phyloP scores from a whole-genome alignment of 2,329 filamentous ascomycete genomes.

The Neopestalotiopsis clavispora region DNA sequence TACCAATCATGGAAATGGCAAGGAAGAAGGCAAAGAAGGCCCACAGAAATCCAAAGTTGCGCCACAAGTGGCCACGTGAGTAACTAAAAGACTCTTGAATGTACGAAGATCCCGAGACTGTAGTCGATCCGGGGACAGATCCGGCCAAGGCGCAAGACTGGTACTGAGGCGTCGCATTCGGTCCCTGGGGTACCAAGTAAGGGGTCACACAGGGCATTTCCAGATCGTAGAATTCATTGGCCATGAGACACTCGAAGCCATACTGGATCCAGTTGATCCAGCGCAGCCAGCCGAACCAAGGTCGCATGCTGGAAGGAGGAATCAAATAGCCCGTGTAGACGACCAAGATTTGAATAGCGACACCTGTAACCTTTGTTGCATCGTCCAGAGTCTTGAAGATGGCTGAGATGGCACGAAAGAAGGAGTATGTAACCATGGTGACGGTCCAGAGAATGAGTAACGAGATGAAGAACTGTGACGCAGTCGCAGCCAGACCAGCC shows the following conservation, averaged over 20 bases:
- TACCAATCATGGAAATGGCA: slow-evolving; percentile 41
- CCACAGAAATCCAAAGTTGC: slow-evolving; percentile 58
- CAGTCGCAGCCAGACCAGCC: slow-evolving; percentile 57
- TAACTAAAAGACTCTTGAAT: slow-evolving; percentile 62
- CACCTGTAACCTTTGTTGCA: slow-evolving; percentile 36
- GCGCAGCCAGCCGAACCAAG: slow-evolving; percentile 59
- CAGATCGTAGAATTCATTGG: slow-evolving; percentile 65
- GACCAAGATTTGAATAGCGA: slow-evolving; percentile 30
- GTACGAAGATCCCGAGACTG: slow-evolving; percentile 76
- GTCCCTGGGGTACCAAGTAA: slow-evolving; percentile 57
- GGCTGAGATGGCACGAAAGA: slow-evolving; percentile 54
- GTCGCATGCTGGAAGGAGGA: slow-evolving; percentile 57
- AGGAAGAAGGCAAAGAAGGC: slow-evolving; percentile 55
- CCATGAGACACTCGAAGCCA: slow-evolving; percentile 65
- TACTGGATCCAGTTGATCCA: slow-evolving; percentile 69
- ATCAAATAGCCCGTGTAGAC: slow-evolving; percentile 40
- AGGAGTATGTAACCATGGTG: slow-evolving; percentile 60
- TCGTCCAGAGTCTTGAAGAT: slow-evolving; percentile 53
- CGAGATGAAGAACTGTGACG: slow-evolving; percentile 67
- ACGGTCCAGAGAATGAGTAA: slow-evolving; percentile 58
- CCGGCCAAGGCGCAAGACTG: slow-evolving; percentile 66
- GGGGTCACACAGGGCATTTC: slow-evolving; percentile 59
- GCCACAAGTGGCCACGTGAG: slow-evolving; percentile 63
- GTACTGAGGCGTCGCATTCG: slow-evolving; percentile 42
- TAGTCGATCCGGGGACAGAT: slow-evolving; percentile 56